phyloP scores from a whole-genome alignment of 2,329 filamentous ascomycete species.

The Drechslerella coelobrocha region DNA sequence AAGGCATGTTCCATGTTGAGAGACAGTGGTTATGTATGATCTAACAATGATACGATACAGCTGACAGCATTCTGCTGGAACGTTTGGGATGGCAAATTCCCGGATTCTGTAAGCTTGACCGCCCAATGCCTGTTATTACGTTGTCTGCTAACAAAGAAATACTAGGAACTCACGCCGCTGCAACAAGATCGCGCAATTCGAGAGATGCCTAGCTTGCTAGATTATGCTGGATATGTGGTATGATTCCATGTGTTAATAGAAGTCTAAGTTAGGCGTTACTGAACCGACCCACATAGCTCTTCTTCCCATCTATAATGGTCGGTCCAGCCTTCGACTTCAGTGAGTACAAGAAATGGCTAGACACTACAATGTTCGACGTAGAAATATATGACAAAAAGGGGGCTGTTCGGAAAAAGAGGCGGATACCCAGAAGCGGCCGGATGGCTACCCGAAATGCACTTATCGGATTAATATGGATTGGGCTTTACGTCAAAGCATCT shows the following conservation, averaged over 20 bases:
- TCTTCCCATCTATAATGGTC: slow-evolving; percentile 88
- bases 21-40: neutral
- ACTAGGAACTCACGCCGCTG: slow-evolving; percentile 77
- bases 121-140: too few species aligned
- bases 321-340: slow-evolving; percentile 94
- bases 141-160: slow-evolving; percentile 14
- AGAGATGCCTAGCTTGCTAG: slow-evolving; percentile 75
- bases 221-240: slow-evolving; percentile 83
- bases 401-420: slow-evolving; percentile 84
- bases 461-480: slow-evolving; percentile 78
- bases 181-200: slow-evolving; percentile 82
- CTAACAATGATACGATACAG: slow-evolving; percentile 52
- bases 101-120: slow-evolving; percentile 63
- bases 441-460: slow-evolving; percentile 80
- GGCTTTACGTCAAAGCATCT: slow-evolving; percentile 76
- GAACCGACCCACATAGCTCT: slow-evolving; percentile 63
- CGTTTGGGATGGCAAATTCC: slow-evolving; percentile 85
- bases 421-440: slow-evolving; percentile 86
- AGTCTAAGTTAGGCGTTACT: too few species aligned
- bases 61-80: slow-evolving; percentile 98
- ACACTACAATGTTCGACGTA: slow-evolving; percentile 91
- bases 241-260: too few species aligned
- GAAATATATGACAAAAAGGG: slow-evolving; percentile 86
- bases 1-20: slow-evolving; percentile 63
- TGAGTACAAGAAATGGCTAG: slow-evolving; percentile 90